Conservation (phyloP, 768 basidiomycete species). For the Collybia sp. region DNA sequence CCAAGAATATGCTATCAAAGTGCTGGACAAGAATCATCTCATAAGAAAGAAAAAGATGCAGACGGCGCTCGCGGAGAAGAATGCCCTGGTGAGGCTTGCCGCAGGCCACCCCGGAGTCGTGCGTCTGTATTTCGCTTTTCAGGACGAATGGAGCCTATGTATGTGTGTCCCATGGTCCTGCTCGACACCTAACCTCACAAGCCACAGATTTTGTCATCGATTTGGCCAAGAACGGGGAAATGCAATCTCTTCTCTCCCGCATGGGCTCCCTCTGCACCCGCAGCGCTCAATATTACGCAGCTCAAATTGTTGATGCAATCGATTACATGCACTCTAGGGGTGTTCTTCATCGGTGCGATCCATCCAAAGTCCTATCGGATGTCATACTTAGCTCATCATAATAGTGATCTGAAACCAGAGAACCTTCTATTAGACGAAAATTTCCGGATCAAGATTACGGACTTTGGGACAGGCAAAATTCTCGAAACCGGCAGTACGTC, state of each 20-base stretch:
- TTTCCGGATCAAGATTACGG: conserved; percentile 90
- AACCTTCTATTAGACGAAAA: conserved; percentile 87
- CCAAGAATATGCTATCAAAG: conserved; percentile 72
- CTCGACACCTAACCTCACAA: conserved; percentile 1
- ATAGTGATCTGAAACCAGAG: conserved; percentile 76
- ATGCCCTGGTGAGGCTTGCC: conserved; percentile 69
- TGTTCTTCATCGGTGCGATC: conserved; percentile 74
- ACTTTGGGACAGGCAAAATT: conserved; percentile 92
- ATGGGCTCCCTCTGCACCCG: conserved; percentile 82
- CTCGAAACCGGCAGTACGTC: conserved; percentile 51
- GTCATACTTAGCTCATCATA: not conserved
- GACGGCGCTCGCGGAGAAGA: conserved; percentile 78
- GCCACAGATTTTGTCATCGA: conserved; percentile 73
- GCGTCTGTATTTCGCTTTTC: conserved; percentile 78
- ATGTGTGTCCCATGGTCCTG: conserved; percentile 25
- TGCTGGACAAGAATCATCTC: conserved; percentile 77
- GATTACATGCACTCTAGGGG: conserved; percentile 89
- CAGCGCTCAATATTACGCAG: conserved; percentile 81
- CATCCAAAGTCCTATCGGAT: conserved; percentile 1
- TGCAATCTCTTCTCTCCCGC: conserved; percentile 65
- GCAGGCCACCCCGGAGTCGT: conserved; percentile 79
- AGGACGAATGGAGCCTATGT: conserved; percentile 84
- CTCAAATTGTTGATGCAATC: conserved; percentile 85
- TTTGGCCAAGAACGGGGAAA: conserved; percentile 71
- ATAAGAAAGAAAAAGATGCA: conserved; percentile 68